Conservation (phyloP, 331 rosid genomes). For the Cydonia oblonga region DNA sequence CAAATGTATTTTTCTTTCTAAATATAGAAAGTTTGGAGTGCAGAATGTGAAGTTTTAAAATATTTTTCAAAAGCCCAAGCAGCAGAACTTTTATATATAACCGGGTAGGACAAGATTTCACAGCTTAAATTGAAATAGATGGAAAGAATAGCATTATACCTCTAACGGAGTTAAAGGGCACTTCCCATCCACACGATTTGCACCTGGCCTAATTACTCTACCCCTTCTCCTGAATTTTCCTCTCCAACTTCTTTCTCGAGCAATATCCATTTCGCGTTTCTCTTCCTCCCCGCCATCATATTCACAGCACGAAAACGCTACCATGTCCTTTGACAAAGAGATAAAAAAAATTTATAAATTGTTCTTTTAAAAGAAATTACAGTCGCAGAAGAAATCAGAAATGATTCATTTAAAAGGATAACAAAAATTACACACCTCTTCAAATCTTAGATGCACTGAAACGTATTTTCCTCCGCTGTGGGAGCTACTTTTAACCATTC, state of each 20-base stretch:
- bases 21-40: no score
- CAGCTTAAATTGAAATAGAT: not conserved
- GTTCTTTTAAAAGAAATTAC: not conserved
- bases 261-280: constrained; percentile 88
- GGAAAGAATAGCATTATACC: constrained; percentile 28
- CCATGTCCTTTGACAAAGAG: constrained; percentile 70
- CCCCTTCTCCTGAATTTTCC: constrained; percentile 90
- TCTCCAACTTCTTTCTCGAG: constrained; percentile 97
- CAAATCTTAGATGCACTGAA: constrained; percentile 95
- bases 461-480: constrained; percentile 78
- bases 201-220: constrained; percentile 85
- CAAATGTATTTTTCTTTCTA: no score
- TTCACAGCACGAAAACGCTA: constrained; percentile 94
- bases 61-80: not conserved
- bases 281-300: constrained; percentile 94
- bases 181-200: constrained; percentile 81
- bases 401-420: not conserved
- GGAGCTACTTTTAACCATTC: constrained; percentile 71
- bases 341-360: constrained; percentile 5
- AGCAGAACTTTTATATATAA: not conserved
- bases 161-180: constrained; percentile 96
- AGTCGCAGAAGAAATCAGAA: constrained; percentile 1
- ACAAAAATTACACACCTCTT: constrained; percentile 50
- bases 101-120: not conserved
- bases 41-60: no score